Evolutionary conservation across 2,329 filamentous ascomycete genomes (phyloP).

Genomic region (Xylaria sp.): DNA sequence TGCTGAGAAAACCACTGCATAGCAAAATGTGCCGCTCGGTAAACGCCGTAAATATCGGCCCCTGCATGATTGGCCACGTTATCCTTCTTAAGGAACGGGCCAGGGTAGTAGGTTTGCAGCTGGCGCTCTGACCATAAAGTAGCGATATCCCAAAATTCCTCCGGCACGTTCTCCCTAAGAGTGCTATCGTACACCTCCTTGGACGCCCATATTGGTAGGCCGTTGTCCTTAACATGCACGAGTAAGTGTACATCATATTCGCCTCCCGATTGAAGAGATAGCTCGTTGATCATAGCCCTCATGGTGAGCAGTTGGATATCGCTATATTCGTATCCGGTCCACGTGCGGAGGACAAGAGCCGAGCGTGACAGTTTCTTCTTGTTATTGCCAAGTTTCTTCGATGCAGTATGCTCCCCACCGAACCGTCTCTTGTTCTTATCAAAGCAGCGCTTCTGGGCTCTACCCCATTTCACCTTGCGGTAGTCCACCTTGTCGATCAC

Average conservation of each 20-base stretch:
- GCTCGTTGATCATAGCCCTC: constrained; percentile 72
- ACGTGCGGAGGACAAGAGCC: constrained; percentile 73
- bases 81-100: constrained; percentile 67
- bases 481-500: constrained; percentile 53
- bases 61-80: constrained; percentile 54
- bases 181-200: constrained; percentile 59
- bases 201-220: constrained; percentile 51
- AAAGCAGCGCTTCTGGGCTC: constrained; percentile 52
- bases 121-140: constrained; percentile 75
- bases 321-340: constrained; percentile 72
- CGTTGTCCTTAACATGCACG: constrained; percentile 59
- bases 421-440: constrained; percentile 65
- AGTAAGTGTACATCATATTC: constrained; percentile 71
- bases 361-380: constrained; percentile 56
- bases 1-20: constrained; percentile 59
- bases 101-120: constrained; percentile 71
- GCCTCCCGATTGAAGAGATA: constrained; percentile 71
- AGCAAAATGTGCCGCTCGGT: constrained; percentile 58
- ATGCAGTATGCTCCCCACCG: constrained; percentile 37
- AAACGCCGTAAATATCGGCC: constrained; percentile 64
- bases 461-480: constrained; percentile 51
- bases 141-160: constrained; percentile 75
- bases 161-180: constrained; percentile 65
- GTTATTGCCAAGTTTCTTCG: constrained; percentile 26
- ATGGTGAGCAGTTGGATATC: constrained; percentile 73